These are phyloP conservation scores for Sclerotinia trifoliorum DNA, from an alignment of 2,329 filamentous ascomycete genomes.

Conservation along the genomic window DNA sequence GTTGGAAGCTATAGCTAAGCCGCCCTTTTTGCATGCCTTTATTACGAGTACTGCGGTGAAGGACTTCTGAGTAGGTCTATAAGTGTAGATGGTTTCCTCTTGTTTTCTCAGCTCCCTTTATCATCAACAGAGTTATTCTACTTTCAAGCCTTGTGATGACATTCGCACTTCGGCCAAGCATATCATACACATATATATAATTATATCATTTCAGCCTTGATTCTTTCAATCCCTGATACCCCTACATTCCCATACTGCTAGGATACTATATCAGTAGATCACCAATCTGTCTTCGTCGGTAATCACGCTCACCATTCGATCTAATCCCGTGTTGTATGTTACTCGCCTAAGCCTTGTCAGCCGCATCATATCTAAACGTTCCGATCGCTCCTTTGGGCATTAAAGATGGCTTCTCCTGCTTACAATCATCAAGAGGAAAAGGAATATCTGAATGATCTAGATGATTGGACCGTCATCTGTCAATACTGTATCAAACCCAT, in stretches of 20 bases:
- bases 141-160: neutral
- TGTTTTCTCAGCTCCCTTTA: neutral
- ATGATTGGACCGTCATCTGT: constrained; percentile 30
- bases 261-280: constrained; percentile 11
- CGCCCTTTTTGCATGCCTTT: neutral
- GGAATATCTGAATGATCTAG: constrained; percentile 22
- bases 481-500: constrained; percentile 30
- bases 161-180: neutral
- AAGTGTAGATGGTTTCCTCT: neutral
- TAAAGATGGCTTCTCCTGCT: constrained; percentile 23
- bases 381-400: constrained; percentile 21
- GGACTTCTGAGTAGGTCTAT: neutral
- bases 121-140: constrained; percentile 8
- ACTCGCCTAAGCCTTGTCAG: neutral
- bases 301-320: constrained; percentile 26
- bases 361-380: constrained; percentile 16
- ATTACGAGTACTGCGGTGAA: neutral
- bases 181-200: no score
- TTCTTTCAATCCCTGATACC: neutral
- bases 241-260: neutral
- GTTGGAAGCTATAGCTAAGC: constrained; percentile 2
- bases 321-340: constrained; percentile 26
- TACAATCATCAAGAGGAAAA: constrained; percentile 22
- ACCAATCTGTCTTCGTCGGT: constrained; percentile 30
- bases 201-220: constrained; percentile 6